These are phyloP conservation scores for Albizia julibrissin DNA, from an alignment of 306 rosid species.

Conservation along the genomic window DNA sequence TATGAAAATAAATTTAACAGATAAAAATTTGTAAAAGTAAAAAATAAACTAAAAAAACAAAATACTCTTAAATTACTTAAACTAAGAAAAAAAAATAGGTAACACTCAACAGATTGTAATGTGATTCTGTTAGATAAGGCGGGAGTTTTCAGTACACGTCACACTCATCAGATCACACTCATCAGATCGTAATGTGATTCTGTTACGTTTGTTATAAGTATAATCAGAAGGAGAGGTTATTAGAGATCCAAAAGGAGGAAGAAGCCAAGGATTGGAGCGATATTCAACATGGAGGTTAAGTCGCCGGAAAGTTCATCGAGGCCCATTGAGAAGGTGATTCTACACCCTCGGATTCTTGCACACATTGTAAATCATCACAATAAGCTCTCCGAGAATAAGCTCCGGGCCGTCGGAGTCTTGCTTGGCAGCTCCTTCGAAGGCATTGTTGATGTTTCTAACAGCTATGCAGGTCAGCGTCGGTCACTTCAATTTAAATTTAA, in stretches of 20 bases:
- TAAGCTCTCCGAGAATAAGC: conserved; percentile 44
- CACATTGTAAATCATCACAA: no score
- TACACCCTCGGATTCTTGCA: conserved; percentile 67
- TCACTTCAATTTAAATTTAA: background rate
- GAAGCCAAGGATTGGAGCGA: background rate
- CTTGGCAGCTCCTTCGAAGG: conserved; percentile 66
- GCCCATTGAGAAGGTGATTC: conserved; percentile 68
- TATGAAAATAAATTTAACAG: no score
- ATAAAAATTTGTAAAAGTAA: no score
- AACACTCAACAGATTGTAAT: no score
- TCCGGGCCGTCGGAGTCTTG: conserved; percentile 67
- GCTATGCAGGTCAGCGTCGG: conserved; percentile 57
- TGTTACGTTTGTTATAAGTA: no score
- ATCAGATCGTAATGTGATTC: background rate
- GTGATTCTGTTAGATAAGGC: no score
- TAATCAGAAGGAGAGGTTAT: background rate
- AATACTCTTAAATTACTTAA: no score
- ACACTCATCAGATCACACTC: background rate
- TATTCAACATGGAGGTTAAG: conserved; percentile 57
- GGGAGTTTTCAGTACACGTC: background rate
- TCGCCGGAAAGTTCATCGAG: conserved; percentile 56
- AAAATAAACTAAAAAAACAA: no score
- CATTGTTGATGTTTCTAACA: conserved; percentile 63
- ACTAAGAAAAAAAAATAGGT: no score
- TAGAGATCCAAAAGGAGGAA: background rate